These are phyloP conservation scores for Aspergillus neoniger DNA, from an alignment of 2,329 filamentous ascomycete genomes.

Conservation along the genomic window DNA sequence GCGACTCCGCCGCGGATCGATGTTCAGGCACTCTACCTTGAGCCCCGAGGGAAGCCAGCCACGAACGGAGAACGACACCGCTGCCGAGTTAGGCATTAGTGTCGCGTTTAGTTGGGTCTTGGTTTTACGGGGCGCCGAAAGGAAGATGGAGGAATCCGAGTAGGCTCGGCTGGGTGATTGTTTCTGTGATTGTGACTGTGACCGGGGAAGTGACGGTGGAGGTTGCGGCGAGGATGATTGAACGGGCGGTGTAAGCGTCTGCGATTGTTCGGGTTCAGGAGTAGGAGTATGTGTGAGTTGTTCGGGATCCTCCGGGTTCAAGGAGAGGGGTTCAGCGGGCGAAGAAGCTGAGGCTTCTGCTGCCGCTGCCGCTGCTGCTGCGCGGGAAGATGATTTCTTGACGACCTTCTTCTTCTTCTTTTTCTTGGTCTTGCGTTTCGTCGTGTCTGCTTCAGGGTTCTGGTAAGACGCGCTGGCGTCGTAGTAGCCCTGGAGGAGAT, in stretches of 20 bases:
- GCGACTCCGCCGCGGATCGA: constrained; percentile 75
- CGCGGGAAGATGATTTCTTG: constrained; percentile 35
- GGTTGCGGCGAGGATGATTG: constrained; percentile 18
- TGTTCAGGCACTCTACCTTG: constrained; percentile 62
- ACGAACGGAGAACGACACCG: constrained; percentile 65
- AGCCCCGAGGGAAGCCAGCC: constrained; percentile 67
- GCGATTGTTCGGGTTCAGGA: constrained; percentile 14
- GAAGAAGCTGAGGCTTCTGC: constrained; percentile 11
- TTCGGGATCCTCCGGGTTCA: not conserved
- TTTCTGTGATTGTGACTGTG: constrained; percentile 24
- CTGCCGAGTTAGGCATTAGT: constrained; percentile 77
- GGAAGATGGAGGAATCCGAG: constrained; percentile 23
- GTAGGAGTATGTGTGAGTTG: constrained; percentile 1
- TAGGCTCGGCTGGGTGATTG: constrained; percentile 8
- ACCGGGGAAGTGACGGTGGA: constrained; percentile 9
- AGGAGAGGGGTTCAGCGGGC: constrained; percentile 11
- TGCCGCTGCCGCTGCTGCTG: constrained; percentile 12
- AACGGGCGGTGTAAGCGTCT: constrained; percentile 12
- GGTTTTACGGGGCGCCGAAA: constrained; percentile 30
- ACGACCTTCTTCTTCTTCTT: constrained; percentile 40
- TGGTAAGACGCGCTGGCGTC: constrained; percentile 43
- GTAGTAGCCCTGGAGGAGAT: constrained; percentile 49
- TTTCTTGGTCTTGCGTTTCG: constrained; percentile 39
- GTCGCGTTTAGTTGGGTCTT: constrained; percentile 68
- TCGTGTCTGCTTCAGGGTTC: constrained; percentile 27